Percentiles rank a stretch among this genome's conserved stretches.
Evolutionary conservation across 2,329 filamentous ascomycete genomes (phyloP).

Genomic region (Neopestalotiopsis clavispora): DNA sequence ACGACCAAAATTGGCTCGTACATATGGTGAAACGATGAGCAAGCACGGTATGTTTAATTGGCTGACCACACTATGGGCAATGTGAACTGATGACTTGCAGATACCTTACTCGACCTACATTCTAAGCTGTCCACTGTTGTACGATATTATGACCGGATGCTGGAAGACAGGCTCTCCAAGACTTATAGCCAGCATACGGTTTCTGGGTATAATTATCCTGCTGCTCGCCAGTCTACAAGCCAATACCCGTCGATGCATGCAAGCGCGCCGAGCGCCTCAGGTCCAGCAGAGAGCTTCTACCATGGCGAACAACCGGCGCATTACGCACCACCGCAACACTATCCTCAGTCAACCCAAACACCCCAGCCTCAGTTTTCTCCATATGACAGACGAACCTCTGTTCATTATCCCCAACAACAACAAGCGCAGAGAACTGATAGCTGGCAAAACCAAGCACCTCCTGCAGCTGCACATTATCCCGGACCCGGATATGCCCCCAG

Average conservation of each 20-base stretch:
- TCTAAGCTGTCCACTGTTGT: conserved; percentile 96
- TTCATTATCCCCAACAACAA: conserved; percentile 51
- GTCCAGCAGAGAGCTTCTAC: conserved; percentile 81
- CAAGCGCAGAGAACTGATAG: conserved; percentile 54
- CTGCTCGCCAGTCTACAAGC: conserved; percentile 56
- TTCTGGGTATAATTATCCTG: conserved; percentile 65
- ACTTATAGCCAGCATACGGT: conserved; percentile 85
- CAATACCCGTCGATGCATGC: conserved; percentile 75
- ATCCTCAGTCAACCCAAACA: conserved; percentile 51
- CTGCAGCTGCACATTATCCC: conserved; percentile 43
- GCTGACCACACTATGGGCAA: not conserved
- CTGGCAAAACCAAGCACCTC: conserved; percentile 51
- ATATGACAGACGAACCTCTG: conserved; percentile 49
- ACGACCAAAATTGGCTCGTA: conserved; percentile 89
- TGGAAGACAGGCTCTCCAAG: conserved; percentile 91
- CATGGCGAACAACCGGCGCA: conserved; percentile 63
- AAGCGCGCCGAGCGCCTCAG: conserved; percentile 50
- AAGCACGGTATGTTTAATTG: conserved; percentile 76
- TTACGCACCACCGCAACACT: conserved; percentile 58
- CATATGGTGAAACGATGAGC: conserved; percentile 99
- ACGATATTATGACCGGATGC: conserved; percentile 96
- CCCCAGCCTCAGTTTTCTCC: conserved; percentile 48
- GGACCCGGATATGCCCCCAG: conserved; percentile 36
- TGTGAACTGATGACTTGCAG: conserved; percentile 52
- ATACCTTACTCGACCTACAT: conserved; percentile 91